Evolutionary conservation across 176 grass and related monocot genomes (phyloP).

Genomic region (Bothriochloa decipiens): DNA sequence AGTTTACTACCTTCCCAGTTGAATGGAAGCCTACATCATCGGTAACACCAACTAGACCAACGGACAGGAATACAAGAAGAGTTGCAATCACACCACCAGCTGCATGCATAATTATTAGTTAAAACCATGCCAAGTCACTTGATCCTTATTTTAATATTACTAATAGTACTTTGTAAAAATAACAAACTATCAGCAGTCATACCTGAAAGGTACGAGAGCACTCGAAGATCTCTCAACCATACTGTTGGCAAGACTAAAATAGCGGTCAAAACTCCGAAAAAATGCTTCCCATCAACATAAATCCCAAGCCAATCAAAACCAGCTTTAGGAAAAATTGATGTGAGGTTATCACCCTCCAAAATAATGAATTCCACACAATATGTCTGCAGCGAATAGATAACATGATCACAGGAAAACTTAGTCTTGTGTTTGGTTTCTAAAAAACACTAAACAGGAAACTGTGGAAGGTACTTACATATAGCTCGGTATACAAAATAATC

Average conservation of each 20-base stretch:
- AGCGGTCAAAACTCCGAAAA: constrained; percentile 82
- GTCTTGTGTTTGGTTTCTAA: background rate
- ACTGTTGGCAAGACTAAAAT: constrained; percentile 83
- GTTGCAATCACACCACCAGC: constrained; percentile 78
- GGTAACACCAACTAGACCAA: constrained; percentile 58
- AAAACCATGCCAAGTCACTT: background rate
- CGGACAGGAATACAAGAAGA: constrained; percentile 72
- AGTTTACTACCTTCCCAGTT: constrained; percentile 70
- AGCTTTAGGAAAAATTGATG: constrained; percentile 69
- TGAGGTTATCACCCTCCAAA: constrained; percentile 92
- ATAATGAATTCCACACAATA: constrained; percentile 99
- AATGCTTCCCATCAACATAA: constrained; percentile 65
- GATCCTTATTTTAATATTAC: constrained; percentile 8
- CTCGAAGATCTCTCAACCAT: constrained; percentile 82
- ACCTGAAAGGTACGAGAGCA: constrained; percentile 96
- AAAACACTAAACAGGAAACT: background rate
- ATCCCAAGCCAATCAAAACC: constrained; percentile 66
- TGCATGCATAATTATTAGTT: constrained; percentile 37
- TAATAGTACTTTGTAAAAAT: background rate
- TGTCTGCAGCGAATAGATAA: constrained; percentile 59
- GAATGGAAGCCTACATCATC: constrained; percentile 71
- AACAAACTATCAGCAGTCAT: constrained; percentile 12
- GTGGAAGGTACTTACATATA: constrained; percentile 71
- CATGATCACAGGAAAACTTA: background rate
- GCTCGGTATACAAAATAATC: constrained; percentile 84